These are phyloP conservation scores for Barnettozyma populi DNA, from an alignment of 805 yeast genomes.

Conservation along the genomic window DNA sequence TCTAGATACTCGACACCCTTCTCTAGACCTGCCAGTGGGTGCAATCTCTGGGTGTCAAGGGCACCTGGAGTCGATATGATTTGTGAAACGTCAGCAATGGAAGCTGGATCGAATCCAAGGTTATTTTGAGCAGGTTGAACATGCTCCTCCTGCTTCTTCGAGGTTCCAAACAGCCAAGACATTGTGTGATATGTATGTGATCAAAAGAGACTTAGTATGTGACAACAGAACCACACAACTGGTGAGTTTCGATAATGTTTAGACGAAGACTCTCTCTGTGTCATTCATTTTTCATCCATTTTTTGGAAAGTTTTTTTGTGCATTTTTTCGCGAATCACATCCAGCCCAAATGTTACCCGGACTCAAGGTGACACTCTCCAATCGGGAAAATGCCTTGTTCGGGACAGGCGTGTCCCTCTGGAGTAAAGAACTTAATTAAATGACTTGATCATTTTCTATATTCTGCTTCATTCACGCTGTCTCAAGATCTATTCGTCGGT, in stretches of 20 bases:
- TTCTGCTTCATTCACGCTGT: too few species aligned
- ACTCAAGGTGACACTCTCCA: neutral
- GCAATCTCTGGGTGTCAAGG: constrained; percentile 68
- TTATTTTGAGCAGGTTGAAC: constrained; percentile 4
- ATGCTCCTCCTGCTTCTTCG: constrained; percentile 23
- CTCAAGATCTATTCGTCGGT: too few species aligned
- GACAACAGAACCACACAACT: neutral
- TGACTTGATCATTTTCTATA: too few species aligned
- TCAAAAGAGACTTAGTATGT: neutral
- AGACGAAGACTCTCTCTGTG: neutral
- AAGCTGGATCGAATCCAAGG: constrained; percentile 59
- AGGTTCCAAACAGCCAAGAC: constrained; percentile 28
- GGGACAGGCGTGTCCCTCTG: neutral
- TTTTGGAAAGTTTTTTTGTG: neutral
- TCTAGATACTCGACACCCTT: constrained; percentile 87
- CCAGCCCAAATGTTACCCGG: too few species aligned
- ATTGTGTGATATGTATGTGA: constrained; percentile 6
- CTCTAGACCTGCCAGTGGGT: constrained; percentile 90
- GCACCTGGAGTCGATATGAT: constrained; percentile 56
- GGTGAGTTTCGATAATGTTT: neutral
- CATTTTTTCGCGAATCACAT: neutral
- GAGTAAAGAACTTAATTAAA: too few species aligned
- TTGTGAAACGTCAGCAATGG: constrained; percentile 57
- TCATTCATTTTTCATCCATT: neutral
- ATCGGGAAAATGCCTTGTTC: neutral